Base-by-base conservation (phyloP, 176 grass and related monocot genomes). In the Ananas comosus region DNA sequence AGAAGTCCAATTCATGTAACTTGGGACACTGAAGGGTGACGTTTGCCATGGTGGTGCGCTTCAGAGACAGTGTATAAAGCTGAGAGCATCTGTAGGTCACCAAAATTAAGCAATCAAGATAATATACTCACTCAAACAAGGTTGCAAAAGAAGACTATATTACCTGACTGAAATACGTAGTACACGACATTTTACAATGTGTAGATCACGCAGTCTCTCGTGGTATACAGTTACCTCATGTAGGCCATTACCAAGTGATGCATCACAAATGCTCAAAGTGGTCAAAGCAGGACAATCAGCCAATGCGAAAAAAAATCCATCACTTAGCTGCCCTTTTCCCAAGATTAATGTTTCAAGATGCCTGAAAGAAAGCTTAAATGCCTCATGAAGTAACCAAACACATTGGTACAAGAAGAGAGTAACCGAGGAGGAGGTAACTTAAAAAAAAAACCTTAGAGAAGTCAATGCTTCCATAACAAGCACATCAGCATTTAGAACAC, bases 101-200 rank as follows among this genome's bases (percentile, higher is more conserved):
- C 51, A 49, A 49, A 53, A 19, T 64, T 56, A 77, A 66, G 17
- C 61, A 81, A 63, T 70, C 82, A 49, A 78, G 61, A 66, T 11
- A 64, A 61, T 65, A 72, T 53, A 49, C 10, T 51, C 10, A 67
- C 11, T 56, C 10, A 53, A 75, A 78, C 24, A 53, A 51, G 51
- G 10, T 63, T 57, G 12, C 22, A 53, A 14, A 51, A 9, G 25
- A 72, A 68, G 69, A 86, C 13, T 50, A 76, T 50, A 74, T 82
- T 70, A 99, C 94, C 94, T 93, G 48, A 99, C 75, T 83, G 87
- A 82, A 82, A 99, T 88, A 76, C 94, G 83, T 23, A 86, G 76
- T 74, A 84, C 84, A 25, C 87, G 84, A 50, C 94, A 99, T 65
- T 83, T 92, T 74, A 86, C 51, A 79, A 99, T 88, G 47, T 90